Evolutionary conservation across 495 filamentous ascomycete species (phyloP), one percentile per base, ranked within the genome.

Genomic region (Tirmania nivea): DNA sequence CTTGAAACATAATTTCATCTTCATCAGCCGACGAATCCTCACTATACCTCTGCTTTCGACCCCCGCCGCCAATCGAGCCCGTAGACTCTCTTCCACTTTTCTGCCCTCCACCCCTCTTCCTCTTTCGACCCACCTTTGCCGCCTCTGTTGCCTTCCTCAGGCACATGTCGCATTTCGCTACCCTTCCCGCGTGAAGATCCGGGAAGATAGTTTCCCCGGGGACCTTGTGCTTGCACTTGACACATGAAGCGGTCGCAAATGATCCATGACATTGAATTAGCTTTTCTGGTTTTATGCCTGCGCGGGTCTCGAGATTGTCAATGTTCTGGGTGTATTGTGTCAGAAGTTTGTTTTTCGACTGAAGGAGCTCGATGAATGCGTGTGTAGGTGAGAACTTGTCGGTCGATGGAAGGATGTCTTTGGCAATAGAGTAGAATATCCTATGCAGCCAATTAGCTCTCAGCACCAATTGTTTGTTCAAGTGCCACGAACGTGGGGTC

Each of bases 281-380:
- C 55, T 93, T 94, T 36, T 88, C 81, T 0, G 78, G 72, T 7
- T 66, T 62, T 49, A 97, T 88, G 12, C 90, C 90, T 1, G 89
- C 90, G 54, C 83, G 79, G 35, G 76, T 77, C 64, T 97, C 90
- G 49, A 97, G 81, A 60, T 96, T 95, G 70, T 97, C 90, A 60
- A 97, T 97, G 65, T 97, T 97, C 66, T 97, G 90, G 2, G 89
- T 92, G 69, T 94, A 97, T 67, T 95, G 94, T 25, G 88, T 96
- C 50, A 95, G 73, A 17, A 97, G 77, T 62, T 93, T 94, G 19
- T 78, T 79, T 65, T 88, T 85, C 55, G 87, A 73, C 64, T 96
- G 87, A 2, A 97, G 75, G n/a, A 95, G 73, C n/a, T 78, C 78
- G 58, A 97, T 92, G 69, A 97, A 97, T 42, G 79, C 82, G 67